Evolutionary conservation across 805 yeast genomes (phyloP), one percentile per base, ranked within the genome.

Genomic region (Scheffersomyces ergatensis): DNA sequence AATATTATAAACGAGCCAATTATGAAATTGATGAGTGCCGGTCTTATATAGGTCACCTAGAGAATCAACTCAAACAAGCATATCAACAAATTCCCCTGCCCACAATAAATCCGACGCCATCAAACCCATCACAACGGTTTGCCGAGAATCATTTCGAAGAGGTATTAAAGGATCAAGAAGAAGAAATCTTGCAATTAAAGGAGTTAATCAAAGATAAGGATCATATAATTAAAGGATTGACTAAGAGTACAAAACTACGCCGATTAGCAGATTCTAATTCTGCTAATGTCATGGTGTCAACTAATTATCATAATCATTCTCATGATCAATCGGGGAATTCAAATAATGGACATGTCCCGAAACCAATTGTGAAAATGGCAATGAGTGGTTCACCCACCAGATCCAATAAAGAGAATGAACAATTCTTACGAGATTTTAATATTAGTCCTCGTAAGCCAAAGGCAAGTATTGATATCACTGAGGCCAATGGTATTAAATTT

Each of bases 201-300:
- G 83, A 78, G 37, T 70, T 76, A 33, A 53, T 86, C 29, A 73
- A 76, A 34, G 86, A 85, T 47, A 89, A 89, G 58, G 95, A 89
- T 50, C 80, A 82, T 34, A 82, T 89, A 47, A 85, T 89, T 43
- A 78, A 76, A 44, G 89, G 92, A 1, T 65, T 89, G 41, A 78
- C 83, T 26, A 78, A 84, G 34, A 78, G 87, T 2, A 73, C 79
- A 26, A 74, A 81, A 51, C 72, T 84, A 25, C 72, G 90, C 25
- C 54, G 72, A 37, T 48, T 70, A 24, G 72, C 68, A 8, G 74
- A 67, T 31, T 58, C 68, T 12, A 64, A 56, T 40, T 40, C 59
- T 9, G 35, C 37, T 20, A 42, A 42, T 21, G 35, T 25, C 16
- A 19, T n/a, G 23, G 25, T 31, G 13, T 12, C 14, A 34, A 34